Base-by-base conservation (phyloP, 148 eudicot species). In the Simmondsia chinensis region DNA sequence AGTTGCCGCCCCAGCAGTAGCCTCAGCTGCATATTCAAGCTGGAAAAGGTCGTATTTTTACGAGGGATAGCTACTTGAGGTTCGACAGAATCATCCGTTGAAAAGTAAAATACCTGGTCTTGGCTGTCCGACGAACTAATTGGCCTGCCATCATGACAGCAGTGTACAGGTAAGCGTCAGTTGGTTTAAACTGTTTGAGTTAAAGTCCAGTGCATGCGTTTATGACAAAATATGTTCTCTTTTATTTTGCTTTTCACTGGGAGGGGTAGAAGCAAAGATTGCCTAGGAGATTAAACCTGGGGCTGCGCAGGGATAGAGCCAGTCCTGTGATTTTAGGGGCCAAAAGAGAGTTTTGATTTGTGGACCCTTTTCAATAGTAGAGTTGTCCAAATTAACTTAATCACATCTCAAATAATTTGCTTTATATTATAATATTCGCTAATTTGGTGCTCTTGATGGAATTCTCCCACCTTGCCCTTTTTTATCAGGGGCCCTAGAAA, bases 131-230 rank as follows among this genome's bases (percentile, higher is more conserved):
- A 60, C 36, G 63, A 52, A 44, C 43, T 22, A 49, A 38, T 69
- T 44, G 33, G 50, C 78, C 73, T 64, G 61, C 71, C 59, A 56
- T 56, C 60, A 43, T 42, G 48, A 43, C 50, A 57, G 33, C 63
- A 33, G 7, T 72, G 87, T 78, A 72, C 80, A 86, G 93, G 96
- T 79, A 59, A 43, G 57, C 18, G 22, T 61, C 26, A 9, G 17
- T 19, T 37, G 50, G 18, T 13, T 19, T 11, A n/a, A 38, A 9
- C 15, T 38, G 15, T 38, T 1, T 38, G 42, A 10, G 15, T 18
- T 10, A 18, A 18, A 18, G 11, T 10, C 14, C 13, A 39, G 8
- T 46, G 6, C 11, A 23, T 28, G 6, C 11, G 5, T 32, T 24
- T 31, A 26, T 33, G 18, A 12, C 27, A 16, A 9, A 17, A 16